These are phyloP conservation scores for Suillus sp. DNA, from an alignment of 768 basidiomycete species.

Conservation along the genomic window DNA sequence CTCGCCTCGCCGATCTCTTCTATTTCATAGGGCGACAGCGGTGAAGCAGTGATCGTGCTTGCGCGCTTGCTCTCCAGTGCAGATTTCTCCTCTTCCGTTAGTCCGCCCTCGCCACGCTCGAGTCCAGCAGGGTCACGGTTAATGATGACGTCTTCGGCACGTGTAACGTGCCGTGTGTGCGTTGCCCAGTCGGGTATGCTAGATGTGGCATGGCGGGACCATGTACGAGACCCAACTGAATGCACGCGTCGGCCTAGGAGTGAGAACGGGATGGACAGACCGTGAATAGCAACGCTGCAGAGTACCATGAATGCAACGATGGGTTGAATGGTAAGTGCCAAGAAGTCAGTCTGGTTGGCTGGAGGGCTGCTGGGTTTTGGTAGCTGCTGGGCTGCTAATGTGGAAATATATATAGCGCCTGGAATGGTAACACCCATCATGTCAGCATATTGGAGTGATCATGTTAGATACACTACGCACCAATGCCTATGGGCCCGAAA, in stretches of 20 bases:
- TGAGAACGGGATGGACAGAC: conserved; percentile 93
- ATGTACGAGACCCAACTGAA: conserved; percentile 74
- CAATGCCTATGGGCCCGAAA: conserved; percentile 88
- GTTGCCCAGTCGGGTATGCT: conserved; percentile 81
- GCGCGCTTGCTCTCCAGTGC: conserved; percentile 28
- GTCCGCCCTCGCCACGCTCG: conserved; percentile 47
- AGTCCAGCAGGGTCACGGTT: conserved; percentile 71
- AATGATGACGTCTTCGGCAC: conserved; percentile 79
- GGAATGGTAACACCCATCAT: conserved; percentile 18
- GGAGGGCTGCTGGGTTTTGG: conserved; percentile 48
- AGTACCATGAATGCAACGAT: conserved; percentile 96
- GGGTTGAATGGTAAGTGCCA: conserved; percentile 82
- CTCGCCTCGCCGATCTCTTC: conserved; percentile 14
- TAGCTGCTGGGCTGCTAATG: conserved; percentile 69
- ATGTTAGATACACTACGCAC: conserved; percentile 36
- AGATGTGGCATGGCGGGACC: conserved; percentile 70
- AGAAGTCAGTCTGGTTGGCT: conserved; percentile 58
- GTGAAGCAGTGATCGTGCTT: conserved; percentile 16
- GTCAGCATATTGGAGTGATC: neutral
- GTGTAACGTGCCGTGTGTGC: conserved; percentile 68
- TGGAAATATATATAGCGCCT: conserved; percentile 94
- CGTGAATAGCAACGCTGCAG: conserved; percentile 84
- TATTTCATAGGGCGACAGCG: conserved; percentile 14
- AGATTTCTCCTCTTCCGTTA: conserved; percentile 33
- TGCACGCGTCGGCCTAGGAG: conserved; percentile 92